Conservation (phyloP, 495 filamentous ascomycete species). For the Penicillium egyptiacum region DNA sequence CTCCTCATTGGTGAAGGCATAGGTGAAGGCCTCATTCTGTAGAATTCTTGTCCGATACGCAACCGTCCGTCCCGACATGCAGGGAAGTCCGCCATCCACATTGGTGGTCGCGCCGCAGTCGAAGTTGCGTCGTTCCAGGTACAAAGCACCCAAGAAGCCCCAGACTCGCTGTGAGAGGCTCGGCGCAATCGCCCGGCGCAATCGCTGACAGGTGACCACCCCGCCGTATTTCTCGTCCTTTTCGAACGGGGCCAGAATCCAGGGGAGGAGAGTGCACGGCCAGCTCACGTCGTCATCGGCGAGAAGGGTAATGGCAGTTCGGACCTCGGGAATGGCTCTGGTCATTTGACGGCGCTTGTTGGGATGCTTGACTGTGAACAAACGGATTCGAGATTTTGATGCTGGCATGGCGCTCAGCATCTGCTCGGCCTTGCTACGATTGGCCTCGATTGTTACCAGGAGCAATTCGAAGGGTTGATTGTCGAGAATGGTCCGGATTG, state of each 20-base stretch:
- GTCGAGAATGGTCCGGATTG: conserved; percentile 57
- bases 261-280: conserved; percentile 72
- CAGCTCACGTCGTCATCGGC: conserved; percentile 88
- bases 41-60: conserved; percentile 80
- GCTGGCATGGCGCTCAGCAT: conserved; percentile 55
- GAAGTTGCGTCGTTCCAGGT: conserved; percentile 83
- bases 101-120: conserved; percentile 85
- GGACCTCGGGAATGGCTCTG: conserved; percentile 72
- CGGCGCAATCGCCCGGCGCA: conserved; percentile 62
- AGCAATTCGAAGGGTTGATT: conserved; percentile 58
- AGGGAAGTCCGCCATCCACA: conserved; percentile 82
- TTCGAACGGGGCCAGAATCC: conserved; percentile 85
- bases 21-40: conserved; percentile 70
- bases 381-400: conserved; percentile 50
- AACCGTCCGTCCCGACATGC: conserved; percentile 83
- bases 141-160: conserved; percentile 78
- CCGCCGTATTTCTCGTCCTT: conserved; percentile 69
- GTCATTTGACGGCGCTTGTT: conserved; percentile 88
- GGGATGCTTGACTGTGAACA: conserved; percentile 57
- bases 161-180: conserved; percentile 59
- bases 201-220: conserved; percentile 78
- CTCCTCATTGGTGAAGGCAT: conserved; percentile 68
- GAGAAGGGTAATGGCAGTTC: conserved; percentile 73
- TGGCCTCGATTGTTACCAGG: conserved; percentile 65
- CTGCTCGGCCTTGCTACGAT: conserved; percentile 52